phyloP scores from a whole-genome alignment of 2,329 filamentous ascomycete genomes.

The Fusarium nematophilum region DNA sequence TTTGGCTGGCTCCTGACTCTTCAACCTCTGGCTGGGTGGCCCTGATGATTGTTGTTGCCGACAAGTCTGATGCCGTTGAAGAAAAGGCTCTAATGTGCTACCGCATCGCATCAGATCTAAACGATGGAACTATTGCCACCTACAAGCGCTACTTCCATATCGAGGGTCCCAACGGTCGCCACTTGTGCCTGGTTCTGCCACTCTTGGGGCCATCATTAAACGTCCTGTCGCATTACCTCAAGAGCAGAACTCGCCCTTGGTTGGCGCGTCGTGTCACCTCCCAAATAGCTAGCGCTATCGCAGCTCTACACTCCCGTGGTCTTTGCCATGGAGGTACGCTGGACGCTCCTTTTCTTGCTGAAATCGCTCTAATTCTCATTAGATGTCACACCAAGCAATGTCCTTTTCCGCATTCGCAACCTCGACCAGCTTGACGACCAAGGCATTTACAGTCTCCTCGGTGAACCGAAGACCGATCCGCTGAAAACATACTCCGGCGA shows the following conservation, averaged over 20 bases:
- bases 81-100: background rate
- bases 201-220: background rate
- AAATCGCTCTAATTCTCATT: background rate
- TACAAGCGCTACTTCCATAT: constrained; percentile 6
- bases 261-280: background rate
- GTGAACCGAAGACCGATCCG: background rate
- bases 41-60: constrained; percentile 4
- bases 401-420: background rate
- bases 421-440: constrained; percentile 5
- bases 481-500: background rate
- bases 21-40: background rate
- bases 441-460: background rate
- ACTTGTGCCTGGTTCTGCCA: constrained; percentile 9
- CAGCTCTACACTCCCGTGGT: background rate
- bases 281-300: background rate
- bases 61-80: background rate
- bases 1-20: constrained; percentile 2
- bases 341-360: accelerated
- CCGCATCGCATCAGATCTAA: accelerated
- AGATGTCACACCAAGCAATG: constrained; percentile 3
- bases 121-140: background rate
- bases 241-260: background rate
- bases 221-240: background rate
- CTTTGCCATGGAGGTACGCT: constrained; percentile 4
- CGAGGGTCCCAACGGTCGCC: constrained; percentile 1